Evolutionary conservation across 768 basidiomycete species (phyloP).

Genomic region (Russula virescens): DNA sequence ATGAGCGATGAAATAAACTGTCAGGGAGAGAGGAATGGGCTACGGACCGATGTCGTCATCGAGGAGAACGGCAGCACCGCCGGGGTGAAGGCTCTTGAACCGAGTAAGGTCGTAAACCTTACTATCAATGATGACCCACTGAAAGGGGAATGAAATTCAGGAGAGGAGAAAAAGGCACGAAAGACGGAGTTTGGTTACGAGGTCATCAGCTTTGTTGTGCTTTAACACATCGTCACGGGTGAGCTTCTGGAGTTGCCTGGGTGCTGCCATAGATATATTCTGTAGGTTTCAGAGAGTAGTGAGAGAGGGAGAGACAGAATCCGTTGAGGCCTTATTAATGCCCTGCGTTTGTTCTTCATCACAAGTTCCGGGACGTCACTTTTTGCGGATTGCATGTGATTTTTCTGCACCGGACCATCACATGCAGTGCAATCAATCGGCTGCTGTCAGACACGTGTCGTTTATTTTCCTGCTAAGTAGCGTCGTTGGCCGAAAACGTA

Average conservation of each 20-base stretch:
- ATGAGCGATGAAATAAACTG: background rate
- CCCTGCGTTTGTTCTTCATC: background rate
- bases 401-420: too few species aligned
- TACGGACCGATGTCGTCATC: constrained; percentile 64
- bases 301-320: background rate
- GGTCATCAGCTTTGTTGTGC: constrained; percentile 75
- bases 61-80: constrained; percentile 73
- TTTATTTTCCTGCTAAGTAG: too few species aligned
- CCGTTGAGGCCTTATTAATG: background rate
- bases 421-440: too few species aligned
- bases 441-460: too few species aligned
- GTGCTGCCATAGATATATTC: constrained; percentile 24
- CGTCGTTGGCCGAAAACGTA: too few species aligned
- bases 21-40: background rate
- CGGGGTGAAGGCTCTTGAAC: constrained; percentile 80
- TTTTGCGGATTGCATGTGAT: too few species aligned
- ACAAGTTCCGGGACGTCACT: too few species aligned
- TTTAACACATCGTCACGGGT: constrained; percentile 69
- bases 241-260: constrained; percentile 40
- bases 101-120: constrained; percentile 80
- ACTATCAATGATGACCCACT: constrained; percentile 83
- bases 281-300: background rate
- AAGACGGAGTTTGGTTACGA: constrained; percentile 42
- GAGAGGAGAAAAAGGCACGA: background rate
- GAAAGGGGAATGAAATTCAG: background rate